Percentiles rank a stretch among this genome's conserved stretches.
phyloP scores from a whole-genome alignment of 106 monocot genomes.

The Acorus gramineus region DNA sequence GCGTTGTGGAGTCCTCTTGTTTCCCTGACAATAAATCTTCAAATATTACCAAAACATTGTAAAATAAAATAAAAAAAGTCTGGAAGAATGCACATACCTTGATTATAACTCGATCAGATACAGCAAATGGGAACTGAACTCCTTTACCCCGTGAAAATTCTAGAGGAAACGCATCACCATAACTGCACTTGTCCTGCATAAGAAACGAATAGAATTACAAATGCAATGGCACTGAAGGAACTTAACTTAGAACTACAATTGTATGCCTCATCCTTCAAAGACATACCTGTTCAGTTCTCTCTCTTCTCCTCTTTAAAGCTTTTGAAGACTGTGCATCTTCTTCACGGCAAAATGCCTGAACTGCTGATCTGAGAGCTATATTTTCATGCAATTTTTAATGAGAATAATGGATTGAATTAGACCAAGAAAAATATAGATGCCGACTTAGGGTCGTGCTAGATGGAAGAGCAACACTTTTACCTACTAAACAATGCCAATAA shows the following conservation, averaged over 20 bases:
- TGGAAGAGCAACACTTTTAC: too few relatives aligned
- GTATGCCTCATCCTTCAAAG: background rate
- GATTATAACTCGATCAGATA: conserved; percentile 81
- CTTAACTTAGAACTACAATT: background rate
- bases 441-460: too few relatives aligned
- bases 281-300: conserved; percentile 53
- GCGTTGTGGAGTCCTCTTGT: conserved; percentile 81
- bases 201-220: background rate
- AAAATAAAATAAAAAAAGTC: background rate
- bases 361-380: conserved; percentile 72
- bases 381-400: too few relatives aligned
- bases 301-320: conserved; percentile 59
- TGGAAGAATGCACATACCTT: conserved; percentile 38
- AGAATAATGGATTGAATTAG: too few relatives aligned
- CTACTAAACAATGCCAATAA: too few relatives aligned
- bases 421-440: too few relatives aligned
- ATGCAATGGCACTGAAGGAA: too few relatives aligned
- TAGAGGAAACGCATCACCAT: conserved; percentile 31
- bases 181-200: conserved; percentile 44
- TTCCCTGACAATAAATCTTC: conserved; percentile 45
- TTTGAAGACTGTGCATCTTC: conserved; percentile 45
- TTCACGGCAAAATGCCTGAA: conserved; percentile 76
- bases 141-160: conserved; percentile 60
- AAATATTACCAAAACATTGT: background rate
- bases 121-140: conserved; percentile 76